Evolutionary conservation across 768 basidiomycete species (phyloP).

Genomic region (Rhizopogon rudus): DNA sequence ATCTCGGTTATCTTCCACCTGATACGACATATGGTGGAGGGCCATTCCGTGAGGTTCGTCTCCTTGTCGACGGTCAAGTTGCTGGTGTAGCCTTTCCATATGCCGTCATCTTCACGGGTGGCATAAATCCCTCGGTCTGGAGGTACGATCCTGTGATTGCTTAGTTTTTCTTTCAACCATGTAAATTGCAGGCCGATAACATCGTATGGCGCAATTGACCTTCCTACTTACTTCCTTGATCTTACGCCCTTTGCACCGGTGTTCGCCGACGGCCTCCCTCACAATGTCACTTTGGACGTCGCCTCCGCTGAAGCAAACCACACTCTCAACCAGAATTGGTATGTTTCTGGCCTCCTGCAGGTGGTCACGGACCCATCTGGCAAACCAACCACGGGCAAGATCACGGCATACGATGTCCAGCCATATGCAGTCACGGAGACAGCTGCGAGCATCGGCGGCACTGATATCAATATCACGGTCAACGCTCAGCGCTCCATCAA

Average conservation of each 20-base stretch:
- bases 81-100: constrained; percentile 59
- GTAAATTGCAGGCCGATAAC: constrained; percentile 52
- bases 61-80: constrained; percentile 50
- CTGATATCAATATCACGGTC: constrained; percentile 58
- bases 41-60: constrained; percentile 59
- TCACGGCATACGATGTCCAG: constrained; percentile 51
- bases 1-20: constrained; percentile 47
- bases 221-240: constrained; percentile 76
- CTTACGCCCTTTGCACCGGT: constrained; percentile 73
- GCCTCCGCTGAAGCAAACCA: constrained; percentile 64
- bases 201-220: constrained; percentile 70
- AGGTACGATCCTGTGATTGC: constrained; percentile 26
- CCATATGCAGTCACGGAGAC: constrained; percentile 51
- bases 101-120: constrained; percentile 67
- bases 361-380: constrained; percentile 61
- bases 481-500: constrained; percentile 50
- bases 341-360: constrained; percentile 65
- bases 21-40: constrained; percentile 43
- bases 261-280: constrained; percentile 62
- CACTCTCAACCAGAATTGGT: constrained; percentile 73
- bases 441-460: constrained; percentile 36
- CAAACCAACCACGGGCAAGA: constrained; percentile 62
- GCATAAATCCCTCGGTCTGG: constrained; percentile 66
- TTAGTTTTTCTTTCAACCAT: neutral
- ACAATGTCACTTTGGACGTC: constrained; percentile 70